phyloP scores from a whole-genome alignment of 2,329 filamentous ascomycete species.

The Ceratocystis alfenasii region DNA sequence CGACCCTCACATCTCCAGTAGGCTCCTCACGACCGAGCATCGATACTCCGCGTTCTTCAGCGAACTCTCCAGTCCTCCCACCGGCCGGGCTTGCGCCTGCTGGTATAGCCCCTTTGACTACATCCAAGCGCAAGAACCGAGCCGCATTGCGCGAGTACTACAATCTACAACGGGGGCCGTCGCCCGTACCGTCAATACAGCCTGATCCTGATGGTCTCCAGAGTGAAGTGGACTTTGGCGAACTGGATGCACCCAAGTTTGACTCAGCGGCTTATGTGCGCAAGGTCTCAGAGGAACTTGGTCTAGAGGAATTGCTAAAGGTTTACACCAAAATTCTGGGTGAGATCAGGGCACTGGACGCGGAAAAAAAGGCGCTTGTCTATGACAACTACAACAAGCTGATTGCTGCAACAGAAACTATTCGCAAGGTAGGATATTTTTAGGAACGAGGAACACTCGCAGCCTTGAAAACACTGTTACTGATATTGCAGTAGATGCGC shows the following conservation, averaged over 20 bases:
- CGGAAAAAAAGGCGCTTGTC: slow-evolving; percentile 90
- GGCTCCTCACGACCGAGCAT: slow-evolving; percentile 66
- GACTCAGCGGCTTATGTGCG: slow-evolving; percentile 58
- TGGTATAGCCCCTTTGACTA: slow-evolving; percentile 24
- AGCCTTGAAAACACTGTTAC: not conserved
- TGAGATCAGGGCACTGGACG: slow-evolving; percentile 82
- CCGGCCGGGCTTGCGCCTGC: slow-evolving; percentile 26
- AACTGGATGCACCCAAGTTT: slow-evolving; percentile 65
- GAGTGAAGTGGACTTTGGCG: slow-evolving; percentile 50
- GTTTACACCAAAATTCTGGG: slow-evolving; percentile 60
- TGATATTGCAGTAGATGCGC: slow-evolving; percentile 47
- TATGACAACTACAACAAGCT: slow-evolving; percentile 98
- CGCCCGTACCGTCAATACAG: slow-evolving; percentile 20
- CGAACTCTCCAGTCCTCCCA: slow-evolving; percentile 37
- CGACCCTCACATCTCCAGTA: slow-evolving; percentile 42
- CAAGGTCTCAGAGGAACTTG: slow-evolving; percentile 47
- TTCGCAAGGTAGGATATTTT: slow-evolving; percentile 49
- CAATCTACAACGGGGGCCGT: slow-evolving; percentile 45
- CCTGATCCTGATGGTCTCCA: slow-evolving; percentile 25
- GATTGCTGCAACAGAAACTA: slow-evolving; percentile 93
- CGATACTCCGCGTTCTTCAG: slow-evolving; percentile 50
- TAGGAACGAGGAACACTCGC: slow-evolving; percentile 8
- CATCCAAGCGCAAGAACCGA: slow-evolving; percentile 54
- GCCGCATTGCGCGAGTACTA: slow-evolving; percentile 90
- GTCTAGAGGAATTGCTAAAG: slow-evolving; percentile 55